Percentiles rank a stretch among this genome's conserved stretches.
Conservation (phyloP, 805 yeast genomes). For the Metschnikowia chrysomelidarum region DNA sequence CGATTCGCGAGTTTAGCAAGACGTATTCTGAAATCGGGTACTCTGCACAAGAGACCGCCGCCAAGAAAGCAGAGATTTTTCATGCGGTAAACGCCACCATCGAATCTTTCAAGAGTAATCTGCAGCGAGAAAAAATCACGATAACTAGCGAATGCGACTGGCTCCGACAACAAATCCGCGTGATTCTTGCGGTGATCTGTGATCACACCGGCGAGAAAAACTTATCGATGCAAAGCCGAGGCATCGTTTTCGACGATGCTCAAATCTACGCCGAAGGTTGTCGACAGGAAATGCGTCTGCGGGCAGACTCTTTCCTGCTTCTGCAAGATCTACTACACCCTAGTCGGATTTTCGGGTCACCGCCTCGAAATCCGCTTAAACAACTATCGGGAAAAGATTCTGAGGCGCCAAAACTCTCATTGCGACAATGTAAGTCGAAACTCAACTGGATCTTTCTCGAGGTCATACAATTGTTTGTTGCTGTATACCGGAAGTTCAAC, state of each 20-base stretch:
- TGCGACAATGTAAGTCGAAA: constrained; percentile 29
- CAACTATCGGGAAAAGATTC: background rate
- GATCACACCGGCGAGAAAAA: constrained; percentile 32
- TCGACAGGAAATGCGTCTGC: constrained; percentile 25
- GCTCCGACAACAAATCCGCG: constrained; percentile 42
- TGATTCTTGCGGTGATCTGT: constrained; percentile 39
- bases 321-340: constrained; percentile 3
- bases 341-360: constrained; percentile 3
- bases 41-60: constrained; percentile 46
- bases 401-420: constrained; percentile 18
- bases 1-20: constrained; percentile 41
- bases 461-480: constrained; percentile 32
- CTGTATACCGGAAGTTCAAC: constrained; percentile 31
- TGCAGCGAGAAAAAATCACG: constrained; percentile 31
- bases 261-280: constrained; percentile 29
- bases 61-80: constrained; percentile 50
- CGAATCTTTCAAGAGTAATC: constrained; percentile 20
- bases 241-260: constrained; percentile 31
- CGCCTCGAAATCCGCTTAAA: background rate
- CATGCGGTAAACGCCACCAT: constrained; percentile 49
- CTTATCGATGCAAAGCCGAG: constrained; percentile 22
- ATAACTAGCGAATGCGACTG: constrained; percentile 44
- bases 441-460: constrained; percentile 38
- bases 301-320: constrained; percentile 3
- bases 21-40: constrained; percentile 57